Conservation (phyloP, 2,329 filamentous ascomycete species). For the Fusarium begoniae region DNA sequence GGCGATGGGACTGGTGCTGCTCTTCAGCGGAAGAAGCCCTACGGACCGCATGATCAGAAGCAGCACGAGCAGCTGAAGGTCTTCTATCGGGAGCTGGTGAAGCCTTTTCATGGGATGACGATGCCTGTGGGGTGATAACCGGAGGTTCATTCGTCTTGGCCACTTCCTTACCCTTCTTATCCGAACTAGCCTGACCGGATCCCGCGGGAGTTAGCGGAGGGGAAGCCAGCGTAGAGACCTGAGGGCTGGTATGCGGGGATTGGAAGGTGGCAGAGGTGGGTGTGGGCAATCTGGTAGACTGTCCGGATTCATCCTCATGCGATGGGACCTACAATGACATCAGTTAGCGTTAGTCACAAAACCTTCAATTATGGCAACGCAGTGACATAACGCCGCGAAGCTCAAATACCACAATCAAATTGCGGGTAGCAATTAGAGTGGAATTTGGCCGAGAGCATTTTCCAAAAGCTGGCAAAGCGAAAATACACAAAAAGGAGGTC, state of each 20-base stretch:
- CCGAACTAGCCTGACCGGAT: constrained; percentile 58
- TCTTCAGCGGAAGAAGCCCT: constrained; percentile 54
- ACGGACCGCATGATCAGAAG: constrained; percentile 55
- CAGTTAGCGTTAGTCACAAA: constrained; percentile 42
- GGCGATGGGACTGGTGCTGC: constrained; percentile 57
- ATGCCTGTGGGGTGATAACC: constrained; percentile 76
- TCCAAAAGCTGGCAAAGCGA: neutral
- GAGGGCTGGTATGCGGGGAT: constrained; percentile 74
- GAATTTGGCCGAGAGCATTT: neutral
- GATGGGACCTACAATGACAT: constrained; percentile 61
- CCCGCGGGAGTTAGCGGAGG: constrained; percentile 89
- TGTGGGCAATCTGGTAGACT: constrained; percentile 71
- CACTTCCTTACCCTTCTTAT: constrained; percentile 47
- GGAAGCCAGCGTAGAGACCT: constrained; percentile 78
- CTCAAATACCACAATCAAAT: neutral
- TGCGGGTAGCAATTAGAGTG: neutral
- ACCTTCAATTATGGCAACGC: constrained; percentile 10
- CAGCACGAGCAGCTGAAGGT: constrained; percentile 53
- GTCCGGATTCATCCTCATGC: constrained; percentile 67
- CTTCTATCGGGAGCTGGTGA: constrained; percentile 54
- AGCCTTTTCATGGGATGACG: constrained; percentile 62
- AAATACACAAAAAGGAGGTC: constrained; percentile 47
- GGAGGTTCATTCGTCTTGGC: constrained; percentile 52
- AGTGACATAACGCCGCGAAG: neutral
- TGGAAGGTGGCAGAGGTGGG: constrained; percentile 71